A percentile compares a stretch with the other conserved stretches of the same genome.
phyloP scores from a whole-genome alignment of 257 asterid species.

The Schizonepeta tenuifolia region DNA sequence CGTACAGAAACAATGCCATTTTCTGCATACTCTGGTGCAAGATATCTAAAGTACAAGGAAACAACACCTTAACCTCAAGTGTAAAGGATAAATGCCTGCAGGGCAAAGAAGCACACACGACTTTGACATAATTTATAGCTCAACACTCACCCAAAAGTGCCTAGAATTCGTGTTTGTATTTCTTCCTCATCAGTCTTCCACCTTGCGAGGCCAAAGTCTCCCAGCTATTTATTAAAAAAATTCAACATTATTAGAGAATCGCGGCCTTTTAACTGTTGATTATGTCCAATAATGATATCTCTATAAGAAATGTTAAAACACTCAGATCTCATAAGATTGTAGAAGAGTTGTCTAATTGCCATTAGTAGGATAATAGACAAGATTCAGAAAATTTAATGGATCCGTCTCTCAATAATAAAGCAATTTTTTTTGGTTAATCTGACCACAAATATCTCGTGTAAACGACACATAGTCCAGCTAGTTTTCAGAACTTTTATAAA shows the following conservation, averaged over 20 bases:
- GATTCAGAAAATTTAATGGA: too few species aligned
- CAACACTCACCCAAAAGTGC: slow-evolving; percentile 72
- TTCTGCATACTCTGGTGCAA: slow-evolving; percentile 82
- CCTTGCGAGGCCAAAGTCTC: slow-evolving; percentile 87
- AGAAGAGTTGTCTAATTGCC: too few species aligned
- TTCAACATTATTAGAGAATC: slow-evolving; percentile 12
- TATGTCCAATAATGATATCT: slow-evolving; percentile 8
- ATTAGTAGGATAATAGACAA: too few species aligned
- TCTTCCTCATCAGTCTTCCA: slow-evolving; percentile 59
- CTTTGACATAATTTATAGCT: slow-evolving; percentile 7
- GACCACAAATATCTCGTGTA: not conserved
- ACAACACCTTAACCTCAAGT: slow-evolving; percentile 14
- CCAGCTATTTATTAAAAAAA: slow-evolving; percentile 51
- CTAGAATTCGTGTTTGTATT: slow-evolving; percentile 60
- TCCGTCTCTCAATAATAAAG: too few species aligned
- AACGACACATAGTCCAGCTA: too few species aligned
- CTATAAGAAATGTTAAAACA: not conserved
- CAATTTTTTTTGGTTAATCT: too few species aligned
- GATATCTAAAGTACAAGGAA: slow-evolving; percentile 54
- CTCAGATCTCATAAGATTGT: not conserved
- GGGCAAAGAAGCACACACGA: not conserved
- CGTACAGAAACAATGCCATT: slow-evolving; percentile 72
- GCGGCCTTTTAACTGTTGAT: slow-evolving; percentile 10
- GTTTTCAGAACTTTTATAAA: not conserved
- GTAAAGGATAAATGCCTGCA: slow-evolving; percentile 19